Evolutionary conservation across 2,329 filamentous ascomycete genomes (phyloP).

Genomic region (Arthroderma sp.): DNA sequence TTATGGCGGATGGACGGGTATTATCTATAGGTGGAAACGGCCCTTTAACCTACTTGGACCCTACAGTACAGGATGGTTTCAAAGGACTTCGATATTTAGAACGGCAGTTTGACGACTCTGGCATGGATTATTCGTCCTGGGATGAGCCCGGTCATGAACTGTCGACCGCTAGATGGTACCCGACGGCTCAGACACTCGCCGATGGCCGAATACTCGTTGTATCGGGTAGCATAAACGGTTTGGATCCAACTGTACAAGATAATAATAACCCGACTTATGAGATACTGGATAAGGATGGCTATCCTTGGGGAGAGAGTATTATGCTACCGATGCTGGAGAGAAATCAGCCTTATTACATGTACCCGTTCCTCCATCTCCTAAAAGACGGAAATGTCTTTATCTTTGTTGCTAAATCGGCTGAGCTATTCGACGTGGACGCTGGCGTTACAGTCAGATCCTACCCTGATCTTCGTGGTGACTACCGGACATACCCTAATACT

Average conservation of each 20-base stretch:
- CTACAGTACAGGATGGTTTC: conserved; percentile 47
- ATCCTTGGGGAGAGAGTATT: conserved; percentile 35
- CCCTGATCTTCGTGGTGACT: conserved; percentile 42
- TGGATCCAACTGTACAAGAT: conserved; percentile 38
- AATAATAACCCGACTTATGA: conserved; percentile 55
- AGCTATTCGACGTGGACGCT: conserved; percentile 40
- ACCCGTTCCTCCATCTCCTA: conserved; percentile 48
- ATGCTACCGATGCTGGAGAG: conserved; percentile 41
- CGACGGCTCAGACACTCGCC: conserved; percentile 45
- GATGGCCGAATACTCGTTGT: conserved; percentile 47
- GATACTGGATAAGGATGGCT: conserved; percentile 38
- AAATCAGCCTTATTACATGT: conserved; percentile 53
- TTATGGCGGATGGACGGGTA: conserved; percentile 44
- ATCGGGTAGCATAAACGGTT: conserved; percentile 46
- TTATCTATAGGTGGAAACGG: conserved; percentile 46
- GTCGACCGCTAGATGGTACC: conserved; percentile 46
- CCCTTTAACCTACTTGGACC: conserved; percentile 41
- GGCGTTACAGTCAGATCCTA: conserved; percentile 34
- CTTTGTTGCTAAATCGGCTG: conserved; percentile 42
- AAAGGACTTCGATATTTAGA: conserved; percentile 43
- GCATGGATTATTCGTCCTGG: conserved; percentile 40
- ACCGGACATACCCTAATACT: conserved; percentile 49
- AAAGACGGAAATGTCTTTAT: conserved; percentile 44
- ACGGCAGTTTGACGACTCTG: conserved; percentile 32
- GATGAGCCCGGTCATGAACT: conserved; percentile 43